Evolutionary conservation across 768 basidiomycete species (phyloP).

Genomic region (Boletus tylopilopsis): DNA sequence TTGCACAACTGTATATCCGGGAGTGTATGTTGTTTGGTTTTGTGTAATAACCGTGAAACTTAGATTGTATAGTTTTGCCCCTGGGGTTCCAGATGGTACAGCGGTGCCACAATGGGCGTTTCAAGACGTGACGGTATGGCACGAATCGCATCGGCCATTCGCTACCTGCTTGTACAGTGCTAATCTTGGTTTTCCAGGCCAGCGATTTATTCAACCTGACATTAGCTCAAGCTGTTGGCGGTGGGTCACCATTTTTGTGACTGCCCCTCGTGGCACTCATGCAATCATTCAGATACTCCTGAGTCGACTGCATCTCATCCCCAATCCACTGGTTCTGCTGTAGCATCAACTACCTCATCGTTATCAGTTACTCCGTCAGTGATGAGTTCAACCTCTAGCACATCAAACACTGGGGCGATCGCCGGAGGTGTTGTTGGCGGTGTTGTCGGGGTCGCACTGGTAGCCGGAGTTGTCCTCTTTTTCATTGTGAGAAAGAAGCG

Average conservation of each 20-base stretch:
- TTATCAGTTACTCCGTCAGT: conserved; percentile 9
- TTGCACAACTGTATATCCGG: conserved; percentile 37
- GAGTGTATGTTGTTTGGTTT: conserved; percentile 16
- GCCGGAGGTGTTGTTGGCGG: conserved; percentile 65
- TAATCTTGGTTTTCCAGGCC: conserved; percentile 23
- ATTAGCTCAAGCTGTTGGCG: conserved; percentile 32
- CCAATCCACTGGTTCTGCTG: conserved; percentile 28
- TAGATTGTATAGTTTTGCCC: conserved; percentile 37
- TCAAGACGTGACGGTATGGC: conserved; percentile 46
- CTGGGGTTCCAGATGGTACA: conserved; percentile 44
- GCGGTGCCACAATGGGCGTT: conserved; percentile 63
- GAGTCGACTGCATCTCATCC: conserved; percentile 41
- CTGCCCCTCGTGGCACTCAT: neutral
- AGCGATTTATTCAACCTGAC: conserved; percentile 38
- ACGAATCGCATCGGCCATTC: neutral
- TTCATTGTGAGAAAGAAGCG: conserved; percentile 31
- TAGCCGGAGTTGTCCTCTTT: conserved; percentile 40
- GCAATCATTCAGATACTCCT: conserved; percentile 31
- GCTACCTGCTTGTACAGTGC: too few relatives aligned
- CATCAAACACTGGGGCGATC: conserved; percentile 49
- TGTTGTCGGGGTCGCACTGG: conserved; percentile 45
- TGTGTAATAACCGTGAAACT: neutral
- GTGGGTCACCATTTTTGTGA: conserved; percentile 9
- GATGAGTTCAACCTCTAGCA: conserved; percentile 2
- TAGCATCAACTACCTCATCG: conserved; percentile 18